Evolutionary conservation across 176 grass and related monocot species (phyloP).

Genomic region (Elymus sibiricus): DNA sequence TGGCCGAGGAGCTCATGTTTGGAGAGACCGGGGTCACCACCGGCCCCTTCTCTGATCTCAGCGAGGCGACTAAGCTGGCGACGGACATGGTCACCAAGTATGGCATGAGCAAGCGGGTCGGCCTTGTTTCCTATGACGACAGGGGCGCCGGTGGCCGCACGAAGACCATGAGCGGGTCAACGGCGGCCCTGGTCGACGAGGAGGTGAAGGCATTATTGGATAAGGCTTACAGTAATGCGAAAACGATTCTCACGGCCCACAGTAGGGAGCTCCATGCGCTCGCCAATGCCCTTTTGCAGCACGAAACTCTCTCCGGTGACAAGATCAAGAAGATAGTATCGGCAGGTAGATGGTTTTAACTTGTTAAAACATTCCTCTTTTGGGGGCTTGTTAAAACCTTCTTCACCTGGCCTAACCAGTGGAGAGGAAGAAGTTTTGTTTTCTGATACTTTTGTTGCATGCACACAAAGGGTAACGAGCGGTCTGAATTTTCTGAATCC

Average conservation of each 20-base stretch:
- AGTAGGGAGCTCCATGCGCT: background rate
- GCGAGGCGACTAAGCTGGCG: constrained; percentile 34
- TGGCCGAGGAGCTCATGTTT: constrained; percentile 67
- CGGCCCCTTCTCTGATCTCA: constrained; percentile 39
- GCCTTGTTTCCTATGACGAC: background rate
- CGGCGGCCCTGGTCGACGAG: background rate
- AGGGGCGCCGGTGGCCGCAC: no score
- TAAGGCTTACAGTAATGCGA: background rate
- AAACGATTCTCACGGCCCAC: background rate
- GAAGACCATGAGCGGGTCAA: no score
- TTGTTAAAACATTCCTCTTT: no score
- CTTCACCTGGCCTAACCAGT: no score
- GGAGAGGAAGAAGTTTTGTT: no score
- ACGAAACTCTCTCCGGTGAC: background rate
- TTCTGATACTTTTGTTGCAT: no score
- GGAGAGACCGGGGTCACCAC: constrained; percentile 53
- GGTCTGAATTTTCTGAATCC: no score
- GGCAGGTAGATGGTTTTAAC: no score
- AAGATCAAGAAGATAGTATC: no score
- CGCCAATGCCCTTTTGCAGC: background rate
- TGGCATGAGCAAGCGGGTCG: constrained; percentile 52
- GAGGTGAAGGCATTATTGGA: background rate
- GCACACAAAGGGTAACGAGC: no score
- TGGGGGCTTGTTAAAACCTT: no score
- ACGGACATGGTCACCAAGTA: constrained; percentile 60